Evolutionary conservation across 1,284 basidiomycete genomes (phyloP).

Genomic region (Veloboletus limbatus): DNA sequence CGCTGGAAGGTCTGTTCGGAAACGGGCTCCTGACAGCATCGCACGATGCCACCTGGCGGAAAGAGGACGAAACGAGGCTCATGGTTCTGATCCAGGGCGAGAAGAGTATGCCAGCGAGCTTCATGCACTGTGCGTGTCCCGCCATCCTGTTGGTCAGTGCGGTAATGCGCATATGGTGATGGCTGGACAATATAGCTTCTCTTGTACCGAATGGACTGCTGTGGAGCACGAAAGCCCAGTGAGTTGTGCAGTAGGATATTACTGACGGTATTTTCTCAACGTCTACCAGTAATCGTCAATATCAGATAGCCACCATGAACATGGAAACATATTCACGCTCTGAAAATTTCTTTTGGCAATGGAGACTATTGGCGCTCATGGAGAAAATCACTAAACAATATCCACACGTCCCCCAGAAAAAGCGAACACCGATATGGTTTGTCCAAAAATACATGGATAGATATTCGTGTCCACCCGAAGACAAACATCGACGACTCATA

Average conservation of each 20-base stretch:
- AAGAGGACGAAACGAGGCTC: constrained; percentile 30
- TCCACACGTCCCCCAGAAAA: constrained; percentile 27
- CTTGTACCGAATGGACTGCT: constrained; percentile 21
- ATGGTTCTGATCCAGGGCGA: constrained; percentile 40
- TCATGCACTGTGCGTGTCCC: constrained; percentile 40
- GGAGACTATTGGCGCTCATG: constrained; percentile 40
- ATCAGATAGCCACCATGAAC: constrained; percentile 44
- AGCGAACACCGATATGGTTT: constrained; percentile 50
- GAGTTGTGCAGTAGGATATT: constrained; percentile 6
- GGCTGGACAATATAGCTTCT: constrained; percentile 9
- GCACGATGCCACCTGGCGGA: constrained; percentile 12
- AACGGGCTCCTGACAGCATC: constrained; percentile 20
- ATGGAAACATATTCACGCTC: constrained; percentile 42
- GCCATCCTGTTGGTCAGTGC: not conserved
- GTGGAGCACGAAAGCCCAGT: constrained; percentile 32
- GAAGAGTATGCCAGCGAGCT: constrained; percentile 42
- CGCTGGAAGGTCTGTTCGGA: constrained; percentile 37
- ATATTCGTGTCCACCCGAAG: constrained; percentile 26
- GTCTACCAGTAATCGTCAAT: constrained; percentile 35
- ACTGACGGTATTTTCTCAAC: constrained; percentile 1
- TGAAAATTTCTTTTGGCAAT: constrained; percentile 44
- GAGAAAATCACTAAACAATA: constrained; percentile 38
- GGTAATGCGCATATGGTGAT: constrained; percentile 6
- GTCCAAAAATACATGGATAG: constrained; percentile 36
- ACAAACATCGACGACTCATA: constrained; percentile 36